phyloP scores from a whole-genome alignment of 441 rosid species.

The Pelargonium myrrhifolium region DNA sequence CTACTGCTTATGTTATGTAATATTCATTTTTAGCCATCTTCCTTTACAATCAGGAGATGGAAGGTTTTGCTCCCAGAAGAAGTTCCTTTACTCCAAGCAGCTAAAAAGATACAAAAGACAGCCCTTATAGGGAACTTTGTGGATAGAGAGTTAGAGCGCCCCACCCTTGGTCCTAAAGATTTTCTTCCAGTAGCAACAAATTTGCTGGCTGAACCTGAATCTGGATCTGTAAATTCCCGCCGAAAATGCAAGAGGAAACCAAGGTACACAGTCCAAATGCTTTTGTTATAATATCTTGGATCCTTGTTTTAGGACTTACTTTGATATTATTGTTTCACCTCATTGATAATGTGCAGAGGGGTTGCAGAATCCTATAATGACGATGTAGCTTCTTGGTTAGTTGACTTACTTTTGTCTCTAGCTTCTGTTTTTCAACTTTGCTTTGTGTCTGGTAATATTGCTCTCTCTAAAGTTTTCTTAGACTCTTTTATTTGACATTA shows the following conservation, averaged over 20 bases:
- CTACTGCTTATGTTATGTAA: background rate
- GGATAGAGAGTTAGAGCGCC: slow-evolving; percentile 71
- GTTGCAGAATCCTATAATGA: background rate
- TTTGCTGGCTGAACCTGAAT: slow-evolving; percentile 28
- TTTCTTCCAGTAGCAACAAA: slow-evolving; percentile 35
- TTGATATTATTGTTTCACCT: background rate
- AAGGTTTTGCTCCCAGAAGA: slow-evolving; percentile 51
- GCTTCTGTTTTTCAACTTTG: slow-evolving; percentile 9
- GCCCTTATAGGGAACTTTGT: slow-evolving; percentile 66
- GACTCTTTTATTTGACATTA: too few species aligned
- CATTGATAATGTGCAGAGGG: background rate
- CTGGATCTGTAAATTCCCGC: slow-evolving; percentile 19
- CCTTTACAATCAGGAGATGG: slow-evolving; percentile 58
- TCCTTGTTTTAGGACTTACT: background rate
- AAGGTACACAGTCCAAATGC: slow-evolving; percentile 31
- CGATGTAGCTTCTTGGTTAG: slow-evolving; percentile 22
- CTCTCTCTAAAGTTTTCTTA: background rate
- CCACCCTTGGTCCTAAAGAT: slow-evolving; percentile 53
- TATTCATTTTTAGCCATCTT: background rate
- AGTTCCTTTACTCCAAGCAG: slow-evolving; percentile 51
- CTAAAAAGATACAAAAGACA: slow-evolving; percentile 40
- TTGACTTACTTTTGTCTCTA: slow-evolving; percentile 13
- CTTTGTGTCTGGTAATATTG: background rate
- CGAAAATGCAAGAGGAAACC: slow-evolving; percentile 33
- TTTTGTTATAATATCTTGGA: background rate